phyloP scores from a whole-genome alignment of 805 yeast genomes.

The Candida insectalens region DNA sequence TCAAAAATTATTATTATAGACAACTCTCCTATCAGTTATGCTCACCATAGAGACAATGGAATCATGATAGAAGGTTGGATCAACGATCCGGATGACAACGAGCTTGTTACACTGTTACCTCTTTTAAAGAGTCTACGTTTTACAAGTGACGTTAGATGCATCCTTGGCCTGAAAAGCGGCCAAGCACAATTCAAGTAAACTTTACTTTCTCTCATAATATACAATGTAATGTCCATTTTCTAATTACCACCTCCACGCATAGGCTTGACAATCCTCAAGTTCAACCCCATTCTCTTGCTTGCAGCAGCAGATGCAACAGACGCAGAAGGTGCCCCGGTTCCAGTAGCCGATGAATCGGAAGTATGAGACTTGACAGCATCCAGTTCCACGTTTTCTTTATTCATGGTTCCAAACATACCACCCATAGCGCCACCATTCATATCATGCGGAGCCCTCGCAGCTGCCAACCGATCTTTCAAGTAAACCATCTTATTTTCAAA shows the following conservation, averaged over 20 bases:
- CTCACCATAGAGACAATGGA: constrained; percentile 78
- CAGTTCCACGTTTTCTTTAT: not conserved
- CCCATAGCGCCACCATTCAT: no score
- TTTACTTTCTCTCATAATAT: not conserved
- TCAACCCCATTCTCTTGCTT: constrained; percentile 31
- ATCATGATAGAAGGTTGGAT: constrained; percentile 97
- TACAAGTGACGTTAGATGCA: constrained; percentile 74
- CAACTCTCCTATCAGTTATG: constrained; percentile 87
- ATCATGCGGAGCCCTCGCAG: constrained; percentile 12
- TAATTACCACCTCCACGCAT: constrained; percentile 16
- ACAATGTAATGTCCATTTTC: not conserved
- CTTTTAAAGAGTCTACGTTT: constrained; percentile 65
- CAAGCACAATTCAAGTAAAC: constrained; percentile 41
- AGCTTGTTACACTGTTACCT: constrained; percentile 73
- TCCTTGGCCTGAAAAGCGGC: constrained; percentile 68
- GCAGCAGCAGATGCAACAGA: not conserved
- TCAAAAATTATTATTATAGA: constrained; percentile 72
- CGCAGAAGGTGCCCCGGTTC: no score
- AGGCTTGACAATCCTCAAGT: constrained; percentile 47
- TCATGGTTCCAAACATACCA: no score
- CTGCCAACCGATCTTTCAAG: constrained; percentile 17
- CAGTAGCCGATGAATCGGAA: no score
- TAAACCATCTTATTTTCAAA: constrained; percentile 35
- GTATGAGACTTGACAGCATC: no score
- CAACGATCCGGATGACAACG: constrained; percentile 86